Evolutionary conservation across 345 rosid species (phyloP).

Genomic region (Heritiera fomes): DNA sequence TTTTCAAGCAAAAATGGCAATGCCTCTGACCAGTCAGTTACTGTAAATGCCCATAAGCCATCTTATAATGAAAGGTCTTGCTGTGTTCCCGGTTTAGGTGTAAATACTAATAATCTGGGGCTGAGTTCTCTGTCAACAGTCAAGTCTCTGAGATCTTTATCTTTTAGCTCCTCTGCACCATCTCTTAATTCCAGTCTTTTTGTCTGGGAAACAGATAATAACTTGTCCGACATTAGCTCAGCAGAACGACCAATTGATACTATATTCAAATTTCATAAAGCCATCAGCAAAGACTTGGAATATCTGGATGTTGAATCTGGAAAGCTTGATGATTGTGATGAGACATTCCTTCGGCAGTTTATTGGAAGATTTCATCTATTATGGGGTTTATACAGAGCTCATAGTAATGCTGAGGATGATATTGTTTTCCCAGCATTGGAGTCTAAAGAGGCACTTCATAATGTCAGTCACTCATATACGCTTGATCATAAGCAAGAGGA

Average conservation of each 20-base stretch:
- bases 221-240: constrained; percentile 43
- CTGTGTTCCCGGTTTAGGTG: constrained; percentile 88
- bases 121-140: constrained; percentile 67
- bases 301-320: constrained; percentile 86
- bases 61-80: constrained; percentile 56
- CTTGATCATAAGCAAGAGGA: constrained; percentile 94
- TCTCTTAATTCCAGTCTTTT: constrained; percentile 87
- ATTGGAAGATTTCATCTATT: constrained; percentile 79
- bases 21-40: constrained; percentile 31
- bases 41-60: constrained; percentile 32
- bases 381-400: constrained; percentile 94
- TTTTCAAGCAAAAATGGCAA: constrained; percentile 35
- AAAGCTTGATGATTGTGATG: constrained; percentile 73
- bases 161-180: constrained; percentile 66
- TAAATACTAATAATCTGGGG: constrained; percentile 59
- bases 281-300: constrained; percentile 87
- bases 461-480: constrained; percentile 91
- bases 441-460: constrained; percentile 90
- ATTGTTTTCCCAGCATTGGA: constrained; percentile 91
- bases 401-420: constrained; percentile 96
- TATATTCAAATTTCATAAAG: constrained; percentile 88
- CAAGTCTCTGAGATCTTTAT: constrained; percentile 67
- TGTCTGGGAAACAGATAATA: constrained; percentile 71
- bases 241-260: constrained; percentile 80
- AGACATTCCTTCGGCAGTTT: constrained; percentile 67